Base-by-base conservation (phyloP, 768 basidiomycete genomes). In the Mycena galericulata region DNA sequence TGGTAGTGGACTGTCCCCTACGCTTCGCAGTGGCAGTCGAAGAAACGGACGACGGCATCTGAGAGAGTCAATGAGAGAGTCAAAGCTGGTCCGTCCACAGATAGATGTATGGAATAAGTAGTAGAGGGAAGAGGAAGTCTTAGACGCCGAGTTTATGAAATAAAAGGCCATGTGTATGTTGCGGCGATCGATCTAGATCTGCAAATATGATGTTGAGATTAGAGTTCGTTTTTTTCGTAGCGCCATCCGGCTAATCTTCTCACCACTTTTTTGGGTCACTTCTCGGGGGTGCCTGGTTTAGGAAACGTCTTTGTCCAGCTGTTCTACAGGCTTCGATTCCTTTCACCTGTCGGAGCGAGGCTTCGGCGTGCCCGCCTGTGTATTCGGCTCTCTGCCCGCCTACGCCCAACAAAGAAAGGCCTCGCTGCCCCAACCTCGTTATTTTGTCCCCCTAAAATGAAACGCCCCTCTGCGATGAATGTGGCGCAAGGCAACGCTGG, bases 101-200 rank as follows among this genome's bases (percentile, higher is more conserved):
- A 14, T 4, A 10, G 11, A 10, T 8, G 5, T 8, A 4, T 41
- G 11, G 40, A 20, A 20, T 20, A 41, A 20, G 18, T 15, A 29
- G 30, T 27, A 24, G 9, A 30, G 43, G 10, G 29, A 24, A 22
- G 18, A 18, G 38, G 10, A 38, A 11, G 18, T 15, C 7, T 27
- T 1, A 32, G 57, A 30, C 43, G 43, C 41, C 57, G 57, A 4
- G 29, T 29, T 46, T n/a, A 32, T 58, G 43, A 58, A 55, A 58
- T 45, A 58, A 58, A 58, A 32, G 29, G 43, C 41, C 40, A 20
- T 56, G 32, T 2, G 34, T 22, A n/a, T 38, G 56, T 29, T 40
- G 36, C 36, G 57, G 15, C 57, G 57, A 58, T 58, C 57, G 57
- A 46, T 58, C 57, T 45, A n/a, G 43, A 30, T 46, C 15, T 41